Evolutionary conservation across 78 protist species (phyloP), one percentile per base, ranked within the genome.

Genomic region (Isochrysis galbana): DNA sequence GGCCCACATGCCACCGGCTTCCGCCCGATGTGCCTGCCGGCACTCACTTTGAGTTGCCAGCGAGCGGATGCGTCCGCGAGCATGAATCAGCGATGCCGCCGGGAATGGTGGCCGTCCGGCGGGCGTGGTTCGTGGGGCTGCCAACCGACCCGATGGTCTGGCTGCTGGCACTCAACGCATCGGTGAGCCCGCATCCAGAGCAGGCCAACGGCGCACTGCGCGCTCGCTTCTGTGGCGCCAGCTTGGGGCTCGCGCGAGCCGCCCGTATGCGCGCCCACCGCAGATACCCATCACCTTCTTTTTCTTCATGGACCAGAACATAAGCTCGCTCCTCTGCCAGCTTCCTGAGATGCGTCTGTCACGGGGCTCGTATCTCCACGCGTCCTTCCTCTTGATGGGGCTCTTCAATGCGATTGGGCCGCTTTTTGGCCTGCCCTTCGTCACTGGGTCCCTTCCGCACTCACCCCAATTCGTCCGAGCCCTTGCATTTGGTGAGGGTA

Each of bases 361-460:
- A 19, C 74, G 48, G 11, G 91, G 91, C 47, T 1, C 4, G 3
- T 88, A 88, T 74, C 1, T n/a, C 42, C 69, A 88, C 69, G 23
- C 48, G 5, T 54, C 91, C 41, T 54, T 88, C 74, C 77, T 88
- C 32, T 4, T 29, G 41, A 54, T 88, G 72, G 91, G 44, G 23
- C 19, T 54, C n/a, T 88, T 88, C 74, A 88, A 88, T 74, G 54
- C 34, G 4, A 38, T 88, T 26, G 69, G 54, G 38, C 91, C 91
- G 38, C 4, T 54, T 2, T 88, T 88, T 14, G 91, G 91, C 22
- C 26, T 3, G 4, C 91, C 91, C 14, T 88, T 88, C 74, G 91
- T 88, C 38, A 88, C 91, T 3, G 91, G 91, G 10, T 23, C 42
- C 36, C 91, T 88, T 1, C 91, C 91, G 47, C 91, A 88, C 74